Base-by-base conservation (phyloP, 2,329 filamentous ascomycete genomes). In the Pseudocercospora ulei region DNA sequence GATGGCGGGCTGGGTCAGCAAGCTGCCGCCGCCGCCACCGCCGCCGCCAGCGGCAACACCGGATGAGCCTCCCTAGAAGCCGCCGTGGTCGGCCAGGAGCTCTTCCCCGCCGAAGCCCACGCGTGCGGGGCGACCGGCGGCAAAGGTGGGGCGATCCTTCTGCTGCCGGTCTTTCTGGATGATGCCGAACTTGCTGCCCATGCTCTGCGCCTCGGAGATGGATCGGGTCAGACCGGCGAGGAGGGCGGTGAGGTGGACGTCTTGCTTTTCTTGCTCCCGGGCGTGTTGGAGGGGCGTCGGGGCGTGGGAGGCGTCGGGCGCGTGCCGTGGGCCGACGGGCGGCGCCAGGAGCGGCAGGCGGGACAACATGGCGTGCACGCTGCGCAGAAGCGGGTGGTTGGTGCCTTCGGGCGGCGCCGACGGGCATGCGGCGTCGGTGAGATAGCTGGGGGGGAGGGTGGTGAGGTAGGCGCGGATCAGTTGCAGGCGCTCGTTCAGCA, bases 321-420 rank as follows among this genome's bases (percentile, higher is more conserved):
- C 30, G 90, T 71, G 38, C 82, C 78, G 43, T 76, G 76, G 38
- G n/a, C 30, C 38, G 11, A 19, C 47, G 71, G 35, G 93, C 75
- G 88, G 85, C 3, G 80, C 76, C 38, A 95, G 73, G 11, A 96
- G 78, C 24, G 82, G 81, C 17, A 95, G 72, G 35, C 88, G 81
- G 34, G 80, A 80, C 46, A 94, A 74, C 25, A 95, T 78, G 1
- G 87, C 81, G 55, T 87, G 82, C 47, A 95, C 85, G 48, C 84
- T 84, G 46, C 90, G 85, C 19, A 98, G 76, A 26, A 95, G 78
- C 1, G 76, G 72, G 55, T 85, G 73, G 4, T 84, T 59, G 55
- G 69, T 50, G 39, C 51, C 53, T 43, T 66, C 40, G 46, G 64
- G 47, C 37, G 55, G 54, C n/a, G 58, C 53, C 6, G 55, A 52